Conservation (phyloP, 345 rosid genomes). For the Eucalyptus fibrosa region DNA sequence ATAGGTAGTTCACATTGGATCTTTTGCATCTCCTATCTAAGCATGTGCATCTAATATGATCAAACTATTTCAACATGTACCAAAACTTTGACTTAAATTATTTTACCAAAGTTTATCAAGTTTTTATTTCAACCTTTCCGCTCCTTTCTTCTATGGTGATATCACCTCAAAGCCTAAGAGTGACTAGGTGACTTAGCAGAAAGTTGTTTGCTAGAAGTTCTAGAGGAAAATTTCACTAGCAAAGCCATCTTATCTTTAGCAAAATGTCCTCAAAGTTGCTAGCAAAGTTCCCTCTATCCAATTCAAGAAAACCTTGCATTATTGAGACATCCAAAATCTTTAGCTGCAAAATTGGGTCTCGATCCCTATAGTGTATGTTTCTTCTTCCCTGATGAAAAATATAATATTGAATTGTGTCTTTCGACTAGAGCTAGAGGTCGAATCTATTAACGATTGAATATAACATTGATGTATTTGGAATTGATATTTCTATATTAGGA, state of each 20-base stretch:
- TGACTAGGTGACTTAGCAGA: accelerated
- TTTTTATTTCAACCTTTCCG: too few relatives aligned
- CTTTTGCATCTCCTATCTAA: too few relatives aligned
- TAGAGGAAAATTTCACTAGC: neutral
- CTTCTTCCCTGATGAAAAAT: accelerated
- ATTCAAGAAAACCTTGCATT: neutral
- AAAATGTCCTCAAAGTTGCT: neutral
- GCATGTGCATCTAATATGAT: too few relatives aligned
- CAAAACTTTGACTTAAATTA: too few relatives aligned
- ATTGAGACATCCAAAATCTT: neutral
- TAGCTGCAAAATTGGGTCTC: neutral
- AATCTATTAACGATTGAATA: too few relatives aligned
- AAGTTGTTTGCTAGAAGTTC: neutral
- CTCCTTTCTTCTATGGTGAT: accelerated
- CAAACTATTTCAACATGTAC: too few relatives aligned
- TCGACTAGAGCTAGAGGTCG: too few relatives aligned
- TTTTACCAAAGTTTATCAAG: too few relatives aligned
- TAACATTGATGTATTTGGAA: too few relatives aligned
- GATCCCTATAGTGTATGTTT: accelerated
- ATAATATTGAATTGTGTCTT: too few relatives aligned
- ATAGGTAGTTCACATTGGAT: too few relatives aligned
- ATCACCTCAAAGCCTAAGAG: accelerated
- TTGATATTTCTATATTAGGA: too few relatives aligned
- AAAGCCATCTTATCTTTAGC: neutral
- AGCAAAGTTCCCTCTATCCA: neutral